These are phyloP conservation scores for Diplodia corticola DNA, from an alignment of 2,329 filamentous ascomycete species.

Conservation along the genomic window DNA sequence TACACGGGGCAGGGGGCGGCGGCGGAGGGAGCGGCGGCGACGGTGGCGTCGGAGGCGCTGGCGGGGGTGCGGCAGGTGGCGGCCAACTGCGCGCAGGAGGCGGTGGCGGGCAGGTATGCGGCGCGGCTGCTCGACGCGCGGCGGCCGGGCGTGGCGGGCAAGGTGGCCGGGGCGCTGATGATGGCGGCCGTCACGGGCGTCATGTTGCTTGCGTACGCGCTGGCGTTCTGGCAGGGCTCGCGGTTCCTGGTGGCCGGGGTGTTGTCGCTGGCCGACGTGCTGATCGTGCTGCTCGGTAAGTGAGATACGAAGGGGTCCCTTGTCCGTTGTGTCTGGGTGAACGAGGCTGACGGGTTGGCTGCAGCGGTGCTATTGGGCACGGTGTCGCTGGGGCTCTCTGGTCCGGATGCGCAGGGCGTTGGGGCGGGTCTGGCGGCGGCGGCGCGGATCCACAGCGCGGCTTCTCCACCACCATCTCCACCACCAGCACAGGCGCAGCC, in stretches of 20 bases:
- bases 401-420: constrained; percentile 81
- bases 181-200: constrained; percentile 10
- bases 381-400: constrained; percentile 28
- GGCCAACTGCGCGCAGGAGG: constrained; percentile 2
- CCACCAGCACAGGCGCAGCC: background rate
- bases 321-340: too few relatives aligned
- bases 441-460: constrained; percentile 83
- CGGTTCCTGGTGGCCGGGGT: constrained; percentile 5
- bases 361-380: constrained; percentile 4
- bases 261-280: constrained; percentile 80
- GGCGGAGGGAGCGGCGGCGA: constrained; percentile 65
- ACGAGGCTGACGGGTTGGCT: background rate
- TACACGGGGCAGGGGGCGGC: constrained; percentile 48
- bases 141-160: constrained; percentile 1
- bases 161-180: background rate
- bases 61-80: background rate
- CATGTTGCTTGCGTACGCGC: constrained; percentile 14
- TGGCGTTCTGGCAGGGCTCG: constrained; percentile 19
- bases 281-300: constrained; percentile 61
- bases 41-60: constrained; percentile 2
- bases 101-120: background rate
- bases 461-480: background rate
- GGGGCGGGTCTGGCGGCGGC: constrained; percentile 80
- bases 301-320: too few relatives aligned
- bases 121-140: background rate